phyloP scores from a whole-genome alignment of 2,329 filamentous ascomycete genomes.

The Phaeoacremonium minimum region DNA sequence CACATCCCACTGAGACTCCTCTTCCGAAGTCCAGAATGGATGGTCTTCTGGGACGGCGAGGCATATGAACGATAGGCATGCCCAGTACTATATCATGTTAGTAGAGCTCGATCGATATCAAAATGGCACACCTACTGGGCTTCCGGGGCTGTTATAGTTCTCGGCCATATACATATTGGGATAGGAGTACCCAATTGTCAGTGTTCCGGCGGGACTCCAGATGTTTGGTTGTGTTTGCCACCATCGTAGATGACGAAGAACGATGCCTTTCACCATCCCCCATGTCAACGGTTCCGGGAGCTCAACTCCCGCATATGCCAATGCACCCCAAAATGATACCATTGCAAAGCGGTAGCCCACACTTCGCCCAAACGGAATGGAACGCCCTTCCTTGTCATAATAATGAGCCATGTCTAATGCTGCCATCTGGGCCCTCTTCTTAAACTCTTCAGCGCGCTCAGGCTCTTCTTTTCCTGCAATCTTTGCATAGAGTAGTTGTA shows the following conservation, averaged over 20 bases:
- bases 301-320: constrained; percentile 72
- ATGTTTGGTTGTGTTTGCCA: constrained; percentile 74
- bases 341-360: constrained; percentile 82
- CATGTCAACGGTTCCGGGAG: constrained; percentile 68
- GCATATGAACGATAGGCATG: constrained; percentile 72
- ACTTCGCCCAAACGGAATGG: constrained; percentile 73
- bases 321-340: constrained; percentile 77
- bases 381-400: constrained; percentile 66
- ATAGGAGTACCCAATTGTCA: constrained; percentile 74
- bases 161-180: constrained; percentile 76
- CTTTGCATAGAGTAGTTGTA: constrained; percentile 74
- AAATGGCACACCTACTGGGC: constrained; percentile 37
- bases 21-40: constrained; percentile 69
- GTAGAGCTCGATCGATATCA: no score
- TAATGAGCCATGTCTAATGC: constrained; percentile 73
- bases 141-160: constrained; percentile 77
- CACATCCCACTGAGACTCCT: constrained; percentile 53
- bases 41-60: constrained; percentile 65
- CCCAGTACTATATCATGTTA: constrained; percentile 76
- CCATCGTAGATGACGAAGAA: constrained; percentile 71
- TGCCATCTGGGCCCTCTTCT: constrained; percentile 59
- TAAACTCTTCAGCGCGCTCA: constrained; percentile 64
- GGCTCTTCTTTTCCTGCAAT: constrained; percentile 65
- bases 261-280: constrained; percentile 74
- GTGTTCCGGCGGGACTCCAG: constrained; percentile 69